Evolutionary conservation across 2,329 filamentous ascomycete species (phyloP).

Genomic region (Lachnellula suecica): DNA sequence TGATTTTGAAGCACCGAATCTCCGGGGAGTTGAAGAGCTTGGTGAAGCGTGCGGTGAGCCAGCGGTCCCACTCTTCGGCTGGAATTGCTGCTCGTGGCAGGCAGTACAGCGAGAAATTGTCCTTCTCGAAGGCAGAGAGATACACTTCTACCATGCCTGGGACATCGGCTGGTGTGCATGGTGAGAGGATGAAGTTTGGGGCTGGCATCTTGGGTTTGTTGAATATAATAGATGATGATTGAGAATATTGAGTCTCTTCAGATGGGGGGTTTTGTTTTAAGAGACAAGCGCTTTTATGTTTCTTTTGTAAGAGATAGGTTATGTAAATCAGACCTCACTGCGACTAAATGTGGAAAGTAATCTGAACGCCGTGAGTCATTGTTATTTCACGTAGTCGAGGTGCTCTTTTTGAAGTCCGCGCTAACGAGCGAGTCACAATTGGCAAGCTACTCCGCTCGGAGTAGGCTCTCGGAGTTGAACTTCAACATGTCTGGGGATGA

Average conservation of each 20-base stretch:
- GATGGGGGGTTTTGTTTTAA: neutral
- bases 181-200: slow-evolving; percentile 15
- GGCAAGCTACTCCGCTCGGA: too few species aligned
- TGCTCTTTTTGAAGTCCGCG: too few species aligned
- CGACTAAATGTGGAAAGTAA: neutral
- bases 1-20: slow-evolving; percentile 35
- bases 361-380: neutral
- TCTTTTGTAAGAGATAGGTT: neutral
- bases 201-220: neutral
- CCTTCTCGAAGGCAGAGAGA: slow-evolving; percentile 26
- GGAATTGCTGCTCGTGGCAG: slow-evolving; percentile 16
- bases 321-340: neutral
- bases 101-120: slow-evolving; percentile 30
- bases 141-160: slow-evolving; percentile 32
- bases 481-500: too few species aligned
- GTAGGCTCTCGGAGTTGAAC: too few species aligned
- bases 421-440: too few species aligned
- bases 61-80: slow-evolving; percentile 18
- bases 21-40: slow-evolving; percentile 29
- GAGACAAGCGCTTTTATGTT: neutral
- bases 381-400: too few species aligned
- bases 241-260: neutral
- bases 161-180: slow-evolving; percentile 29
- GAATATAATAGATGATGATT: neutral
- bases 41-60: slow-evolving; percentile 32